Evolutionary conservation across 148 eudicot genomes (phyloP).

Genomic region (Chenopodium berlandieri): DNA sequence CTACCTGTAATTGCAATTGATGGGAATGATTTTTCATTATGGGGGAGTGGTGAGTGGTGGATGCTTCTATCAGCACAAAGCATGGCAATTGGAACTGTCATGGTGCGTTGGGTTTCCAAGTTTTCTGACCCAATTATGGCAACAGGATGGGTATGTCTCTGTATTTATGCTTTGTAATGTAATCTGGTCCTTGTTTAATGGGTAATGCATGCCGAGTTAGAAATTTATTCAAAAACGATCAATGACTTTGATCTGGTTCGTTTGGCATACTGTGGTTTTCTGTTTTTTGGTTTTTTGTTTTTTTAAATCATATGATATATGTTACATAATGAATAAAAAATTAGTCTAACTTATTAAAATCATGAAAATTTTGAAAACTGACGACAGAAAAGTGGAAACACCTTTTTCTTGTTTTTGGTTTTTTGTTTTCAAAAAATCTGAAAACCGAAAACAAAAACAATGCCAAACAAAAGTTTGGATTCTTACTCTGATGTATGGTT

Average conservation of each 20-base stretch:
- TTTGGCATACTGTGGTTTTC: too few relatives aligned
- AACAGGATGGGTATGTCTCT: slow-evolving; percentile 84
- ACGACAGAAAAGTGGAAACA: too few relatives aligned
- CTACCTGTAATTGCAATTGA: slow-evolving; percentile 63
- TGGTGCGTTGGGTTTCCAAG: slow-evolving; percentile 99
- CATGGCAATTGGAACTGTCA: slow-evolving; percentile 96
- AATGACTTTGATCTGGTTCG: not conserved
- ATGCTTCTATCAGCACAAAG: slow-evolving; percentile 99
- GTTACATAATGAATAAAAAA: too few relatives aligned
- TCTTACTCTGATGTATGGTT: not conserved
- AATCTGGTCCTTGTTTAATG: not conserved
- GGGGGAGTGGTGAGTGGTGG: slow-evolving; percentile 99
- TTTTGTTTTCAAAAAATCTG: too few relatives aligned
- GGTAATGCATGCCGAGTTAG: not conserved
- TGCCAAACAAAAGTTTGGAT: not conserved
- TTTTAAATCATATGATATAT: too few relatives aligned
- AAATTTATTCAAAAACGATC: not conserved
- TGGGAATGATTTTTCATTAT: slow-evolving; percentile 64
- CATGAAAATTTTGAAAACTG: too few relatives aligned
- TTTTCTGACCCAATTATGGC: slow-evolving; percentile 97
- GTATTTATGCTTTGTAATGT: not conserved
- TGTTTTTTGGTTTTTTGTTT: too few relatives aligned
- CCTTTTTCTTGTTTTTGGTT: too few relatives aligned
- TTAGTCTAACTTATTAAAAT: too few relatives aligned
- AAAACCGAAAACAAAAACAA: too few relatives aligned